These are phyloP conservation scores for Coprinopsis marcescibilis DNA, from an alignment of 768 basidiomycete species.

Conservation along the genomic window DNA sequence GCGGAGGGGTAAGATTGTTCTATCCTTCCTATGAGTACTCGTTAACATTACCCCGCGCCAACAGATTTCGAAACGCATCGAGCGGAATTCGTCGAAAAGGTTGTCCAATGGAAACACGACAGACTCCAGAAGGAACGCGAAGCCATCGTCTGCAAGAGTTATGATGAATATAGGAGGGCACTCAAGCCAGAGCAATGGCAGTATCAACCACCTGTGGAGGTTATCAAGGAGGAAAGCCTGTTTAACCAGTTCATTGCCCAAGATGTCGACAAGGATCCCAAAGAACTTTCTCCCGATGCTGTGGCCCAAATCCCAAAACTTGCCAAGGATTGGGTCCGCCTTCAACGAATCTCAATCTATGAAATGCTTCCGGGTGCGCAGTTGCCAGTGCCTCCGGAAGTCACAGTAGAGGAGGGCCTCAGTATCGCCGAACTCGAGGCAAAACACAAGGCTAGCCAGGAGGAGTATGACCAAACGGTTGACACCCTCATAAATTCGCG, in stretches of 20 bases:
- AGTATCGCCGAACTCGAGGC: constrained; percentile 3
- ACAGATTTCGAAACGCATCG: constrained; percentile 7
- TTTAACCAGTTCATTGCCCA: constrained; percentile 5
- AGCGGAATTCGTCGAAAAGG: background rate
- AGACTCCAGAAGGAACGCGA: constrained; percentile 7
- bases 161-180: constrained; percentile 6
- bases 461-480: background rate
- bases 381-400: background rate
- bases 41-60: background rate
- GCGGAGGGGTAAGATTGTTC: too few relatives aligned
- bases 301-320: background rate
- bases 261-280: constrained; percentile 1
- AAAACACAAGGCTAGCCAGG: background rate
- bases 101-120: background rate
- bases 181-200: constrained; percentile 8
- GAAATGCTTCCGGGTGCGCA: constrained; percentile 5
- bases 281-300: background rate
- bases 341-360: constrained; percentile 4
- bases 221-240: background rate
- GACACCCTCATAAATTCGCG: constrained; percentile 1
- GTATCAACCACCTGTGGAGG: constrained; percentile 1
- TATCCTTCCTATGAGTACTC: background rate
- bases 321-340: constrained; percentile 1
- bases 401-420: constrained; percentile 2
- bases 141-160: background rate